Conservation (phyloP, 495 filamentous ascomycete species). For the Podospora pseudopauciseta region DNA sequence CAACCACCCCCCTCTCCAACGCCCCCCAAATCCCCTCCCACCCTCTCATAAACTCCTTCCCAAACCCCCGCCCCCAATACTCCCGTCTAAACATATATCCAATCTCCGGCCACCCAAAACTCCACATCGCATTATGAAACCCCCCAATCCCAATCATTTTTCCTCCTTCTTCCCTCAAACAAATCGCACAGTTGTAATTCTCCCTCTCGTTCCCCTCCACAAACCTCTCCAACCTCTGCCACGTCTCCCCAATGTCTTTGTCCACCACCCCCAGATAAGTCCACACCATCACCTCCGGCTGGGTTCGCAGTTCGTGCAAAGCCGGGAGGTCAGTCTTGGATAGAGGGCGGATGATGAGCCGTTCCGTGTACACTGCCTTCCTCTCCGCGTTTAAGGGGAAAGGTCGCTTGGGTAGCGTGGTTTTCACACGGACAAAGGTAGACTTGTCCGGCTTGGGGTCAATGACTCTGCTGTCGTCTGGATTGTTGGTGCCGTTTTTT, state of each 20-base stretch:
- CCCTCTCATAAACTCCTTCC: conserved; percentile 44
- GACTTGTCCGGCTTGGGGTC: conserved; percentile 7
- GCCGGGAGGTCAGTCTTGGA: conserved; percentile 36
- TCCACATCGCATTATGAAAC: conserved; percentile 18
- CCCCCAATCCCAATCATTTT: conserved; percentile 43
- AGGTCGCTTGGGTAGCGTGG: conserved; percentile 33
- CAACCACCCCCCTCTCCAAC: conserved; percentile 37
- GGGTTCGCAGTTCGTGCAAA: conserved; percentile 40
- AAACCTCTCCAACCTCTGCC: conserved; percentile 29
- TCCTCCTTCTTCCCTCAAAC: conserved; percentile 32
- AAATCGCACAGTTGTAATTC: conserved; percentile 42
- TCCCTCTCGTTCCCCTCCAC: conserved; percentile 30
- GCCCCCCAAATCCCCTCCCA: conserved; percentile 37
- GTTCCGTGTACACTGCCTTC: conserved; percentile 37
- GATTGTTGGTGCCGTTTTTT: not conserved
- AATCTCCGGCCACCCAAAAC: conserved; percentile 45
- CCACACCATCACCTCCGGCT: conserved; percentile 51
- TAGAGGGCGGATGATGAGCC: conserved; percentile 43
- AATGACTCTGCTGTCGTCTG: not conserved
- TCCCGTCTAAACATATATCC: conserved; percentile 48
- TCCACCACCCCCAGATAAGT: conserved; percentile 39
- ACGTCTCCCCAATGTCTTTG: conserved; percentile 33
- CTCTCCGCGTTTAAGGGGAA: conserved; percentile 29
- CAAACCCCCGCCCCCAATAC: conserved; percentile 45
- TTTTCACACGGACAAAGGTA: conserved; percentile 31